These are phyloP conservation scores for Ambispora gerdemannii DNA, from an alignment of 192 early-diverging fungal species.

Conservation along the genomic window DNA sequence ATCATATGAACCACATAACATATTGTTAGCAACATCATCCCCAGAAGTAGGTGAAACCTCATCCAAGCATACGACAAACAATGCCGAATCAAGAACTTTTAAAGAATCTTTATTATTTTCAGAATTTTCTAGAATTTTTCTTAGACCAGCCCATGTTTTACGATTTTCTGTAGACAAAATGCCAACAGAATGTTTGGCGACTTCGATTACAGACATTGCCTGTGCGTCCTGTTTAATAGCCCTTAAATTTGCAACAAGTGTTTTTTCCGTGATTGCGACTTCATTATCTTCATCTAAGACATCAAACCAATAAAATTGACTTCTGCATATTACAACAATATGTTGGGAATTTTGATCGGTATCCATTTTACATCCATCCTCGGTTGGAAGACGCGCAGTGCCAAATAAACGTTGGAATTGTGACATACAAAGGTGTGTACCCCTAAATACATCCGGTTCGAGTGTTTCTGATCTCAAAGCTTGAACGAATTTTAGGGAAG, in stretches of 20 bases:
- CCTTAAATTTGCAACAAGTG: constrained; percentile 67
- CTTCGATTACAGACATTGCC: constrained; percentile 45
- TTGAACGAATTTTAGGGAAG: constrained; percentile 67
- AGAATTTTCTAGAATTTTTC: constrained; percentile 53
- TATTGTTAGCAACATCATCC: constrained; percentile 45
- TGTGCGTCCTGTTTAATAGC: constrained; percentile 56
- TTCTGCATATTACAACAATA: constrained; percentile 67
- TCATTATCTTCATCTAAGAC: constrained; percentile 60
- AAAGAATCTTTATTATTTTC: constrained; percentile 49
- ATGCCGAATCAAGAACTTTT: constrained; percentile 58
- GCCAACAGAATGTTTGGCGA: constrained; percentile 59
- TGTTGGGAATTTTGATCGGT: constrained; percentile 40
- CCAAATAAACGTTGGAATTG: constrained; percentile 81
- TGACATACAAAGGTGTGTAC: constrained; percentile 70
- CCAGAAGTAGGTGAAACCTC: constrained; percentile 49
- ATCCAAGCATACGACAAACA: constrained; percentile 78
- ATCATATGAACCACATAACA: constrained; percentile 50
- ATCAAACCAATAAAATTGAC: constrained; percentile 75
- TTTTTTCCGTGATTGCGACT: constrained; percentile 53
- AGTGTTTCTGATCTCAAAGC: constrained; percentile 55
- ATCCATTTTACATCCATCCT: constrained; percentile 43
- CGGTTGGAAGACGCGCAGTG: constrained; percentile 69
- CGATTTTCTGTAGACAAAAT: constrained; percentile 75
- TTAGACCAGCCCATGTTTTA: constrained; percentile 67
- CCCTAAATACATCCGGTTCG: constrained; percentile 63